Evolutionary conservation across 441 rosid species (phyloP).

Genomic region (Metrosideros polymorpha): DNA sequence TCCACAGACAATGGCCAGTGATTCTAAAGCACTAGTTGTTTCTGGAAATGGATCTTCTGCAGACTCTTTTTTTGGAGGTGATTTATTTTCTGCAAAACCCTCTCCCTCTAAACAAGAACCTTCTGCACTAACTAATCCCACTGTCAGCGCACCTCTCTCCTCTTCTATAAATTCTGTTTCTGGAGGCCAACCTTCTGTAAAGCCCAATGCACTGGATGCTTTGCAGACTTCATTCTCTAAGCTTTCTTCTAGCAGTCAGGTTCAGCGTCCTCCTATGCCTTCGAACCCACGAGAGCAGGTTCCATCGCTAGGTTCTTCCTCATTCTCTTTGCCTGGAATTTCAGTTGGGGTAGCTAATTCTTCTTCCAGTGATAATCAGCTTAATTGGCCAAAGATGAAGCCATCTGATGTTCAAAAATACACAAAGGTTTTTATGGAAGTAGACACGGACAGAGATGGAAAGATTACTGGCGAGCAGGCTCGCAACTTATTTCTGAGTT

Average conservation of each 20-base stretch:
- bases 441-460: constrained; percentile 90
- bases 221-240: constrained; percentile 52
- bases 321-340: constrained; percentile 34
- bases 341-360: constrained; percentile 49
- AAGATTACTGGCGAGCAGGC: constrained; percentile 93
- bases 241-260: constrained; percentile 56
- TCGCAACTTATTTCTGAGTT: constrained; percentile 79
- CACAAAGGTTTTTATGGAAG: constrained; percentile 81
- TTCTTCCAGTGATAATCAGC: constrained; percentile 37
- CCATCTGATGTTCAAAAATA: constrained; percentile 83
- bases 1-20: constrained; percentile 23
- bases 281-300: constrained; percentile 35
- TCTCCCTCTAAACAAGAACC: constrained; percentile 40
- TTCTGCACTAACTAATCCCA: constrained; percentile 27
- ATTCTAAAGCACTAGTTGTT: constrained; percentile 42
- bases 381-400: constrained; percentile 86
- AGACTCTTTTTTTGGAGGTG: constrained; percentile 42
- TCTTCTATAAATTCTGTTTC: constrained; percentile 42
- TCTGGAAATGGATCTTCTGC: constrained; percentile 60
- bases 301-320: constrained; percentile 42
- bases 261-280: constrained; percentile 37
- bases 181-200: constrained; percentile 43
- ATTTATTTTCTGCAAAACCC: constrained; percentile 43
- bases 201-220: constrained; percentile 57
- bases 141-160: constrained; percentile 26